phyloP scores from a whole-genome alignment of 176 grass and related monocot species.

The Rhynchospora tenuis region DNA sequence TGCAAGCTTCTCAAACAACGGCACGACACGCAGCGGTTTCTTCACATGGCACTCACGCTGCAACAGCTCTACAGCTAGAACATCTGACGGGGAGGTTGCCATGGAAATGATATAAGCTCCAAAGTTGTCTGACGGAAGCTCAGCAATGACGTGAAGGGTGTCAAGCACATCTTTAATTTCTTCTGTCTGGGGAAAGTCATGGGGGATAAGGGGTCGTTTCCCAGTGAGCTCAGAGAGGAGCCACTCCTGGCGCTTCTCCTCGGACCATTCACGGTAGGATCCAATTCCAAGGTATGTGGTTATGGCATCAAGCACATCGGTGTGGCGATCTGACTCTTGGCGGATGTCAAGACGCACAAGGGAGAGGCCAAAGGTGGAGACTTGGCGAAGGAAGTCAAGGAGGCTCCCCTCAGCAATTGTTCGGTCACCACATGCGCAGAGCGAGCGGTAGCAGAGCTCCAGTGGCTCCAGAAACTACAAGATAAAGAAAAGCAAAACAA shows the following conservation, averaged over 20 bases:
- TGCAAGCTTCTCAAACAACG: constrained; percentile 88
- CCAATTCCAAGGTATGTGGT: constrained; percentile 67
- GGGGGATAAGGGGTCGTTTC: constrained; percentile 73
- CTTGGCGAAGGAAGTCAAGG: constrained; percentile 87
- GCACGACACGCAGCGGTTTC: constrained; percentile 73
- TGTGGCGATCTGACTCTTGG: constrained; percentile 90
- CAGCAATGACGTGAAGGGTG: constrained; percentile 79
- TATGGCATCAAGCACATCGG: constrained; percentile 78
- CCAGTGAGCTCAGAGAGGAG: constrained; percentile 85
- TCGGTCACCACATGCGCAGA: constrained; percentile 76
- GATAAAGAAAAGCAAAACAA: background rate
- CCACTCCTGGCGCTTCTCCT: constrained; percentile 90
- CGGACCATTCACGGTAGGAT: constrained; percentile 83
- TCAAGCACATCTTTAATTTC: constrained; percentile 84
- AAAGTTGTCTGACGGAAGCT: constrained; percentile 85
- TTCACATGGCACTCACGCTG: constrained; percentile 88
- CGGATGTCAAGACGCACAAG: constrained; percentile 94
- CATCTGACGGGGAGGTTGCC: constrained; percentile 90
- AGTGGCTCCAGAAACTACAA: constrained; percentile 87
- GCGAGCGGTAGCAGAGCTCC: constrained; percentile 86
- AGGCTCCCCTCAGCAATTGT: constrained; percentile 85
- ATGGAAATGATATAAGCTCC: constrained; percentile 96
- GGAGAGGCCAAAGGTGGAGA: constrained; percentile 87
- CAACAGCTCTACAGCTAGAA: constrained; percentile 88
- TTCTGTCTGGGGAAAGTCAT: constrained; percentile 73